Percentiles rank a stretch among this genome's conserved stretches.
These are phyloP conservation scores for Aspergillus sp. DNA, from an alignment of 2,329 filamentous ascomycete genomes.

Conservation along the genomic window DNA sequence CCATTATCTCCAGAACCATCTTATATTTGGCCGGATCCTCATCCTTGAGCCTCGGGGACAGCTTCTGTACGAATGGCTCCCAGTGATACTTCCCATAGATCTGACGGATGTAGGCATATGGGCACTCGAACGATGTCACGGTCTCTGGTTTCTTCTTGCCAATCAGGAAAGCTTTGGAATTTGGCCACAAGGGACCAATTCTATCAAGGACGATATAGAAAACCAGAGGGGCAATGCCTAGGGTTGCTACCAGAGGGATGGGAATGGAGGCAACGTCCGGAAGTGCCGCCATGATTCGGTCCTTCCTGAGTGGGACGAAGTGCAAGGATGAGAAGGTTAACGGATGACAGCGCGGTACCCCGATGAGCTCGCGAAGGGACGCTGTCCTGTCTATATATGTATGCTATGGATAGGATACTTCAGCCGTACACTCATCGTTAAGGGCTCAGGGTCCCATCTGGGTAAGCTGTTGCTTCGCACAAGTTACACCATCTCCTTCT, in stretches of 20 bases:
- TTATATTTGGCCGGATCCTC: constrained; percentile 20
- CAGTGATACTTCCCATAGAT: constrained; percentile 26
- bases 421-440: background rate
- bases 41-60: constrained; percentile 19
- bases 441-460: background rate
- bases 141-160: constrained; percentile 18
- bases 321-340: background rate
- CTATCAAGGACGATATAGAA: constrained; percentile 15
- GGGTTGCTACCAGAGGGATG: constrained; percentile 7
- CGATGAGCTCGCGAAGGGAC: background rate
- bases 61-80: constrained; percentile 25
- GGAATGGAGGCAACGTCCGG: constrained; percentile 10
- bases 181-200: constrained; percentile 15
- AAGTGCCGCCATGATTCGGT: constrained; percentile 8
- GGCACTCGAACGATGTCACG: constrained; percentile 22
- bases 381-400: constrained; percentile 4
- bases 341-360: background rate
- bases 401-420: background rate
- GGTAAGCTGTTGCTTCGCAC: background rate
- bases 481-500: constrained; percentile 5
- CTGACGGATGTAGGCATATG: constrained; percentile 23
- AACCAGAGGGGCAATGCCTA: constrained; percentile 11
- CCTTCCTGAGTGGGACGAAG: background rate
- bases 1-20: constrained; percentile 28
- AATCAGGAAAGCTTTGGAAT: constrained; percentile 19